Percentiles rank a stretch among this genome's conserved stretches.
phyloP scores from a whole-genome alignment of 108 stramenopile genomes.

The Asterionellopsis glacialis region DNA sequence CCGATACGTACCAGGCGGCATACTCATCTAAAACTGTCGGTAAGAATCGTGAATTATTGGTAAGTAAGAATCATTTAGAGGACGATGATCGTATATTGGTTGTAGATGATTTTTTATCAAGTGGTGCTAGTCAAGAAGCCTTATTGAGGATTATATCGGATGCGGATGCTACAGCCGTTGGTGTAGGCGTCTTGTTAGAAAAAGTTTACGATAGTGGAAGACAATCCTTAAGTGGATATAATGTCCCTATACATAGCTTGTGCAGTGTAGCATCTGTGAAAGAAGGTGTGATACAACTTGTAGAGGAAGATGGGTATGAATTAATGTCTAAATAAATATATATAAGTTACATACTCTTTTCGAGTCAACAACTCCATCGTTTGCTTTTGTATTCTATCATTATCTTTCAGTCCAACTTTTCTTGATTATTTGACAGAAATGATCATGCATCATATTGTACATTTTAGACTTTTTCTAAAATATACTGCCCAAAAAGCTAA shows the following conservation, averaged over 20 bases:
- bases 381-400: no score
- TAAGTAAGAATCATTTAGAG: conserved; percentile 70
- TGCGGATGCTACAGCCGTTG: conserved; percentile 73
- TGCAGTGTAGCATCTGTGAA: conserved; percentile 66
- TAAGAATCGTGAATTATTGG: conserved; percentile 71
- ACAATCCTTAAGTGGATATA: conserved; percentile 70
- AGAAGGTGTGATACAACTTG: conserved; percentile 65
- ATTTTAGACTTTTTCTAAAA: no score
- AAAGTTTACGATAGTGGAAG: conserved; percentile 81
- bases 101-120: conserved; percentile 85
- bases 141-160: conserved; percentile 74
- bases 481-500: no score
- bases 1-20: conserved; percentile 70
- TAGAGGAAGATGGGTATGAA: conserved; percentile 80
- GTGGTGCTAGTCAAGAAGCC: conserved; percentile 85
- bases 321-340: conserved; percentile 30
- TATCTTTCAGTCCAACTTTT: no score
- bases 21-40: conserved; percentile 81
- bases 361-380: no score
- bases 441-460: no score
- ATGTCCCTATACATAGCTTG: conserved; percentile 66
- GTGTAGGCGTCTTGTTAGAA: conserved; percentile 80
- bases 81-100: conserved; percentile 79
- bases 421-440: no score
- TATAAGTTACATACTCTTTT: no score